Evolutionary conservation across 2,329 filamentous ascomycete species (phyloP), one percentile per base, ranked within the genome.

Genomic region (Talaromyces sp.): DNA sequence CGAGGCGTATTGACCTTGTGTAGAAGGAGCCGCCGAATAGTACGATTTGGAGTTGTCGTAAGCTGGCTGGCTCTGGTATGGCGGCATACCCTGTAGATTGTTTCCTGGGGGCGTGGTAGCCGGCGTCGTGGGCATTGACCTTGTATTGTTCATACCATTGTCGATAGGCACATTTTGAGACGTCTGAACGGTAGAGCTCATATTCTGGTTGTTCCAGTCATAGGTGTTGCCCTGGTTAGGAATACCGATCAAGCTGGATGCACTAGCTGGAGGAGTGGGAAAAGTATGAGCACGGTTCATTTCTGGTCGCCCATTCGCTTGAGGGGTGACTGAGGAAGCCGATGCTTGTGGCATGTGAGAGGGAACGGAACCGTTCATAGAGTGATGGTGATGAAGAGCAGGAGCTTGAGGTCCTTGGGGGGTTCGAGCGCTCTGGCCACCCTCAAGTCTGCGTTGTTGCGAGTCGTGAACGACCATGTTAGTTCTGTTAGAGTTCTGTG

Each of bases 281-380:
- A 97, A 97, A 1, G 92, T 96, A 75, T 96, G 90, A 16, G 92
- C 89, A 59, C 93, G 87, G 66, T 97, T 93, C 40, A 96, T 79
- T 6, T 86, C 82, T 7, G 92, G 92, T 48, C 93, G 87, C 54
- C 79, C 78, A n/a, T 50, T 60, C 25, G 83, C 79, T 66, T 86
- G 82, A 39, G 84, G 81, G 31, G 84, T 81, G 58, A 86, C 85
- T 71, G 91, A 86, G 28, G 82, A 79, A 73, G 87, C 77, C n/a
- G 83, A 81, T 48, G 86, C 85, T 70, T 93, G 90, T 18, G 90
- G 86, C 70, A 86, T 81, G 67, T 83, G 82, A 25, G 81, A 79
- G 46, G 81, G 81, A 65, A 85, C 80, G 4, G 85, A 81, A 62
- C 81, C 86, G 68, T 83, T 85, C 74, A 95, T 85, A 23, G 84